A percentile compares a stretch with the other conserved stretches of the same genome.
Conservation (phyloP, 345 rosid species). For the Ceriops zippeliana region DNA sequence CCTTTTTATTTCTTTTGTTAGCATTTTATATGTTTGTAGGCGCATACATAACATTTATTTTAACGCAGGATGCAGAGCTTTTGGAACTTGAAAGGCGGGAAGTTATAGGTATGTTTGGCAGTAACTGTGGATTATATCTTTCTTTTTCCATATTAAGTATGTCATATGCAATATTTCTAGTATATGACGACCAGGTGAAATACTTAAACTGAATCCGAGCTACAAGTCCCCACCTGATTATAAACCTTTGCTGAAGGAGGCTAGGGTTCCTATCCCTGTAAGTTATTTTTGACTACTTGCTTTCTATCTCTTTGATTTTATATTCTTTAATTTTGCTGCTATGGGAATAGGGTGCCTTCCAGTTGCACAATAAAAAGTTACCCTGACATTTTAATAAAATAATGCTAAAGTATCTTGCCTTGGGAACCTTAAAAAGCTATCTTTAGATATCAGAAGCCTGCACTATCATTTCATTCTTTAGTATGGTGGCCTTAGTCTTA, state of each 20-base stretch:
- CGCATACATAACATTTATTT: slow-evolving; percentile 15
- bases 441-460: no score
- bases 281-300: slow-evolving; percentile 24
- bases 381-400: no score
- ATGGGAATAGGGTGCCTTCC: neutral
- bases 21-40: slow-evolving; percentile 4
- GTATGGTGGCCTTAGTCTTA: no score
- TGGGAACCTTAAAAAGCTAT: no score
- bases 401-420: no score
- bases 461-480: no score
- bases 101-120: slow-evolving; percentile 54
- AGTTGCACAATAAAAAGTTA: no score
- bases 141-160: slow-evolving; percentile 1
- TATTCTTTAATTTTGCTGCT: neutral
- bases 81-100: slow-evolving; percentile 78
- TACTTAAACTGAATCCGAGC: slow-evolving; percentile 70
- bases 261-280: slow-evolving; percentile 75
- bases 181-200: slow-evolving; percentile 61
- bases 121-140: neutral
- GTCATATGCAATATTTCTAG: slow-evolving; percentile 13
- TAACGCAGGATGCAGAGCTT: slow-evolving; percentile 47
- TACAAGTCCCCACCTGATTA: slow-evolving; percentile 83
- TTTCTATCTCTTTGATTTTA: slow-evolving; percentile 1
- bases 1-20: neutral
- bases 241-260: slow-evolving; percentile 76